Base-by-base conservation (phyloP, 2,329 filamentous ascomycete species). In the Phialemoniopsis sp. region DNA sequence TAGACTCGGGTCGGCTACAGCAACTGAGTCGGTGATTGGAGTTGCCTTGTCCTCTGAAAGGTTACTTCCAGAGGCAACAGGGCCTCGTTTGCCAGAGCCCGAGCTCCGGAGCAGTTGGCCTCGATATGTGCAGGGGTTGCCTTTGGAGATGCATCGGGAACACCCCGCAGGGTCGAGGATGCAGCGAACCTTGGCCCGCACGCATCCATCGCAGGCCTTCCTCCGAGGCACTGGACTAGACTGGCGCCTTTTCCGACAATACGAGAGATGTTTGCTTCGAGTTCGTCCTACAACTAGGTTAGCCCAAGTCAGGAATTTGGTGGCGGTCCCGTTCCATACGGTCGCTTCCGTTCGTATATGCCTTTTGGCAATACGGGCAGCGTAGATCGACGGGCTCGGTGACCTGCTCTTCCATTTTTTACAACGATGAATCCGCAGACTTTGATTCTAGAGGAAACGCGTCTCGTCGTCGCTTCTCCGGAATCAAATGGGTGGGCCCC, bases 191-290 rank as follows among this genome's bases (percentile, higher is more conserved):
- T 41, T 41, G 30, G 39, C 29, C 21, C 39, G 39, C 34, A 41
- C 39, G 39, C 39, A 41, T 37, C 26, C 39, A 37, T 41, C 39
- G 29, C 39, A 41, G 29, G 39, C 34, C 31, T 41, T 41, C 39
- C 39, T 41, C 29, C 39, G 33, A 28, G 39, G 19, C 19, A 37
- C 18, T 17, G 34, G 19, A n/a, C 15, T 36, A 15, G 39, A 37
- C 18, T 26, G 29, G 14, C 34, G 34, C 33, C 37, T 41, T 34
- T 41, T 41, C 13, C 39, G 39, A 32, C 39, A 41, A 41, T 41
- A 41, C 18, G 39, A 41, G 29, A 37, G 17, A 30, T 41, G 39
- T 21, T 41, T 41, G 39, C 34, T 41, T 21, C 34, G 37, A 12
- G 39, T 34, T 37, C 39, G 34, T 21, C 16, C 39, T 41, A 30